Base-by-base conservation (phyloP, 352 stramenopile species). In the Phytophthora cactorum region DNA sequence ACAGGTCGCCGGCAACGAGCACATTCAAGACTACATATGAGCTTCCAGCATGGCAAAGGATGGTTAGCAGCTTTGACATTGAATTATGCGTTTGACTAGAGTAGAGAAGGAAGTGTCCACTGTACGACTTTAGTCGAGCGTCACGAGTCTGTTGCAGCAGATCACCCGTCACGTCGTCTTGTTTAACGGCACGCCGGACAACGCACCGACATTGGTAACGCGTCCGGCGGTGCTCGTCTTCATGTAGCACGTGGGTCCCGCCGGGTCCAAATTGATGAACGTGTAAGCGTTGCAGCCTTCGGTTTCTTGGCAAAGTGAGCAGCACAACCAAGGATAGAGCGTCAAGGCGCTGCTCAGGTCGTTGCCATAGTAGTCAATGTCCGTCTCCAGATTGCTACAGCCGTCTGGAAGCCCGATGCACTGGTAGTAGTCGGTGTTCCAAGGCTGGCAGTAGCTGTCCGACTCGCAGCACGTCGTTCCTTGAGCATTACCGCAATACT, bases 351-450 rank as follows among this genome's bases (percentile, higher is more conserved):
- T 78, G 28, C 47, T 61, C 46, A 85, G 47, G 44, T 86, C 75
- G 45, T 78, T 74, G 56, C 76, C 78, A 28, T 74, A 73, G 65
- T 77, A 88, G 66, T 88, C 79, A 17, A 81, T 51, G 66, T 88
- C 72, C 27, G 73, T 79, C 63, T 86, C 77, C 7, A 83, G 59
- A 8, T 60, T 58, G 2, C 65, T 58, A 47, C 78, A 86, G 11
- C 72, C 74, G 6, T 71, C 58, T 3, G 78, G 74, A 1, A 72
- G 39, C 1, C 45, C 41, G 38, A 85, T 72, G 34, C 81, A 89
- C 68, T 89, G 81, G 69, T 88, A 90, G 59, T 82, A 90, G 22
- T 75, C 39, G 0, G 46, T 66, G 56, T 87, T 67, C 76, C 80
- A 85, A 15, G 78, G 78, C 66, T 87, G 77, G 44, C 78, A 87